These are phyloP conservation scores for Quercus alba DNA, from an alignment of 306 rosid species.

Conservation along the genomic window DNA sequence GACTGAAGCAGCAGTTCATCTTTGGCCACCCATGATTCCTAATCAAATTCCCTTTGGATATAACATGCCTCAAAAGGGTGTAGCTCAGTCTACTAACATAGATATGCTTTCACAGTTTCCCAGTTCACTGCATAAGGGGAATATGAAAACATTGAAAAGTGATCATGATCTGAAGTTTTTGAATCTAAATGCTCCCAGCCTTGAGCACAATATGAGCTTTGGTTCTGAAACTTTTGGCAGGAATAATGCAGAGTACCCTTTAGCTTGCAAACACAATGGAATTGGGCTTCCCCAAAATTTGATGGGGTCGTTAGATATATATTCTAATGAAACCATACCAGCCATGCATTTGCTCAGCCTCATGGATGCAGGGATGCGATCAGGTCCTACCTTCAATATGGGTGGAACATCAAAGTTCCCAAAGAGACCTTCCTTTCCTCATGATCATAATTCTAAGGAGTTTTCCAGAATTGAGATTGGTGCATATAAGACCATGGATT, in stretches of 20 bases:
- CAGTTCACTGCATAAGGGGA: constrained; percentile 46
- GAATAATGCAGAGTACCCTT: constrained; percentile 51
- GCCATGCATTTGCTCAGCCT: constrained; percentile 99
- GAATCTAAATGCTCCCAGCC: constrained; percentile 44
- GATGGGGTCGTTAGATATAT: constrained; percentile 66
- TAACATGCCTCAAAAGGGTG: constrained; percentile 45
- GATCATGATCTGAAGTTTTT: constrained; percentile 44
- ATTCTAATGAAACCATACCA: constrained; percentile 86
- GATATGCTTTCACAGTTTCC: constrained; percentile 40
- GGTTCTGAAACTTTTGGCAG: constrained; percentile 53
- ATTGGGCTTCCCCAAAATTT: constrained; percentile 52
- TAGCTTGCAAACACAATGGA: constrained; percentile 47
- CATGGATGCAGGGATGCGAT: constrained; percentile 85
- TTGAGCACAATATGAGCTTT: constrained; percentile 43
- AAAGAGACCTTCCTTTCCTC: constrained; percentile 55
- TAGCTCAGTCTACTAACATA: constrained; percentile 47
- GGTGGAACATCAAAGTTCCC: constrained; percentile 45
- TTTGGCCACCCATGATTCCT: constrained; percentile 58
- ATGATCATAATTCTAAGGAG: constrained; percentile 49
- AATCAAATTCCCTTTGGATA: constrained; percentile 40
- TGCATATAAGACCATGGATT: constrained; percentile 43
- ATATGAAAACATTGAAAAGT: constrained; percentile 24
- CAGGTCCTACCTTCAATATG: constrained; percentile 53
- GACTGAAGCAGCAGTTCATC: constrained; percentile 56
- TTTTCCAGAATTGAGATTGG: constrained; percentile 42